Conservation (phyloP, 306 rosid species). For the Corylus americana region DNA sequence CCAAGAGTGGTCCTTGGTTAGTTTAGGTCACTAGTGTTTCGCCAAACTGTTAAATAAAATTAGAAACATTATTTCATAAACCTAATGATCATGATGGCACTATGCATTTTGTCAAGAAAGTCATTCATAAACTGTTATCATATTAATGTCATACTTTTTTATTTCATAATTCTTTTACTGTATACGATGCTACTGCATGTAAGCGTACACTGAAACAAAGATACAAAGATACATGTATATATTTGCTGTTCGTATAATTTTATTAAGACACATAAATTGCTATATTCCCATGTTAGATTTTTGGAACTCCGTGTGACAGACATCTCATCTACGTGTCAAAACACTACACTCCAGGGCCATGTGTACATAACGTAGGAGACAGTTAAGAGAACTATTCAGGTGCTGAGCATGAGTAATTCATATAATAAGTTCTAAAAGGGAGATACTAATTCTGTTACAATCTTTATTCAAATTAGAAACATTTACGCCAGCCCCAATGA, state of each 20-base stretch:
- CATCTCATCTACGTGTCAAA: not conserved
- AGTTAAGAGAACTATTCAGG: not conserved
- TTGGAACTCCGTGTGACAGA: too few relatives aligned
- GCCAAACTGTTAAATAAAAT: not conserved
- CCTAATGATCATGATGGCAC: not conserved
- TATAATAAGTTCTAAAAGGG: not conserved
- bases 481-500: not conserved
- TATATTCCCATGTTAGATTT: too few relatives aligned
- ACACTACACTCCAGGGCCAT: not conserved
- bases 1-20: not conserved
- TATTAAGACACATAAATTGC: too few relatives aligned
- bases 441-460: not conserved
- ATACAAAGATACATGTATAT: too few relatives aligned
- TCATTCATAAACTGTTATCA: too few relatives aligned
- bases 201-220: too few relatives aligned
- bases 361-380: not conserved
- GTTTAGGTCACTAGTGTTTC: not conserved
- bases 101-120: too few relatives aligned
- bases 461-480: not conserved
- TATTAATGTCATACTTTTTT: too few relatives aligned
- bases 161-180: too few relatives aligned
- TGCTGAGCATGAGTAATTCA: not conserved
- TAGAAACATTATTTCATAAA: too few relatives aligned
- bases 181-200: too few relatives aligned
- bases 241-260: too few relatives aligned